Percentiles rank a stretch among this genome's conserved stretches.
Evolutionary conservation across 2,329 filamentous ascomycete species (phyloP).

Genomic region (Keithomyces neogunnii): DNA sequence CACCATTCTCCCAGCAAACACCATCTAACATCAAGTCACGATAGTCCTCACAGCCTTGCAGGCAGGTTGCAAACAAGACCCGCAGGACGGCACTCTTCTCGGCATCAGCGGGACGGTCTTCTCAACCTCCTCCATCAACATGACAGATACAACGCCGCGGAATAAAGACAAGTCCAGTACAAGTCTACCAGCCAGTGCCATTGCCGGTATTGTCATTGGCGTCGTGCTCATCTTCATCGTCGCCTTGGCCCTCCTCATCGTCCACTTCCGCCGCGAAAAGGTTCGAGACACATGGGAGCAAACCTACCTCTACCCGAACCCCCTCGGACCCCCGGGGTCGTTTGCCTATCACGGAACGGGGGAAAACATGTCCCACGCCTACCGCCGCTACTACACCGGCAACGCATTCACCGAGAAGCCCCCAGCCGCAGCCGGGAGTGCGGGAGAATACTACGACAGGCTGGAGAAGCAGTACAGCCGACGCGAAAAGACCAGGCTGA

Average conservation of each 20-base stretch:
- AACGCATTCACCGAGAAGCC: slow-evolving; percentile 10
- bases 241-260: slow-evolving; percentile 32
- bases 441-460: slow-evolving; percentile 32
- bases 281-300: slow-evolving; percentile 15
- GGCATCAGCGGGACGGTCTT: slow-evolving; percentile 37
- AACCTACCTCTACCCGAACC: slow-evolving; percentile 7
- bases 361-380: slow-evolving; percentile 17
- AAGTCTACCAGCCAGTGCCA: slow-evolving; percentile 37
- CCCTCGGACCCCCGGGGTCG: slow-evolving; percentile 11
- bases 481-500: background rate
- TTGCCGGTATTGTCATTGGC: slow-evolving; percentile 44
- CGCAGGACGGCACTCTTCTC: slow-evolving; percentile 26
- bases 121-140: slow-evolving; percentile 25
- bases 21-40: background rate
- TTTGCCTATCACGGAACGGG: slow-evolving; percentile 10
- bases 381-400: slow-evolving; percentile 13
- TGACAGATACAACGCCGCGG: slow-evolving; percentile 21
- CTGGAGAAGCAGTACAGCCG: slow-evolving; percentile 17
- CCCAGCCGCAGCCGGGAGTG: slow-evolving; percentile 19
- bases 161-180: slow-evolving; percentile 17
- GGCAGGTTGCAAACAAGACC: slow-evolving; percentile 39
- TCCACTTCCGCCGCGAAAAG: slow-evolving; percentile 39
- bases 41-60: slow-evolving; percentile 38
- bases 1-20: slow-evolving; percentile 8
- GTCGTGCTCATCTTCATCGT: slow-evolving; percentile 33